A percentile compares a stretch with the other conserved stretches of the same genome.
phyloP scores from a whole-genome alignment of 2,329 filamentous ascomycete species.

The Aspergillus sp. region DNA sequence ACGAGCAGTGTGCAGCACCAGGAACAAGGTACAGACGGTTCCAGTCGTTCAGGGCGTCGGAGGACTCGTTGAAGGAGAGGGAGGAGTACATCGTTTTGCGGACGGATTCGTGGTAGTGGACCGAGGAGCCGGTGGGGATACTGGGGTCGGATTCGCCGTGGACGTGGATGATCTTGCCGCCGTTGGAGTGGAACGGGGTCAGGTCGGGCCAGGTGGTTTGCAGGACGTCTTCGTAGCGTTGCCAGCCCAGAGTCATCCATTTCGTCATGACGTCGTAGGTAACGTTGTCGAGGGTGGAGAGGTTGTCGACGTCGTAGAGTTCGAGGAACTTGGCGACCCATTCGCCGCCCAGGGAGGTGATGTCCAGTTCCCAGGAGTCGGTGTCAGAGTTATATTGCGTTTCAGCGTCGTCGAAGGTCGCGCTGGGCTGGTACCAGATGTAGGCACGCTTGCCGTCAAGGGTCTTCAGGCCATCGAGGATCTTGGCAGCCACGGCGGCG shows the following conservation, averaged over 20 bases:
- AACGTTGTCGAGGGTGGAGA: conserved; percentile 48
- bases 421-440: conserved; percentile 35
- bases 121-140: conserved; percentile 56
- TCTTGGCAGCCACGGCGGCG: conserved; percentile 38
- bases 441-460: conserved; percentile 45
- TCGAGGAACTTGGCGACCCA: conserved; percentile 37
- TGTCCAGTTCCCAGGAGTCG: conserved; percentile 34
- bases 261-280: conserved; percentile 60
- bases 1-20: conserved; percentile 55
- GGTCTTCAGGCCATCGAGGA: conserved; percentile 46
- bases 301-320: conserved; percentile 37
- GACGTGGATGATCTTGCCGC: conserved; percentile 61
- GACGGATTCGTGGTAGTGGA: conserved; percentile 59
- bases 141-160: conserved; percentile 60
- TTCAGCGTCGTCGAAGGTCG: conserved; percentile 30
- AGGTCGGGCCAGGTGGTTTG: conserved; percentile 60
- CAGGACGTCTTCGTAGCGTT: conserved; percentile 53
- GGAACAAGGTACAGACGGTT: conserved; percentile 59
- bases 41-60: conserved; percentile 53
- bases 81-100: conserved; percentile 53
- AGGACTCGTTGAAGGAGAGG: conserved; percentile 40
- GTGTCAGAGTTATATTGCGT: conserved; percentile 32
- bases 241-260: conserved; percentile 56
- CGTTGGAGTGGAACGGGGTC: conserved; percentile 50
- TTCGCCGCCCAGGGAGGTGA: conserved; percentile 41